phyloP scores from a whole-genome alignment of 2,329 filamentous ascomycete species.

The Cercospora beticola region DNA sequence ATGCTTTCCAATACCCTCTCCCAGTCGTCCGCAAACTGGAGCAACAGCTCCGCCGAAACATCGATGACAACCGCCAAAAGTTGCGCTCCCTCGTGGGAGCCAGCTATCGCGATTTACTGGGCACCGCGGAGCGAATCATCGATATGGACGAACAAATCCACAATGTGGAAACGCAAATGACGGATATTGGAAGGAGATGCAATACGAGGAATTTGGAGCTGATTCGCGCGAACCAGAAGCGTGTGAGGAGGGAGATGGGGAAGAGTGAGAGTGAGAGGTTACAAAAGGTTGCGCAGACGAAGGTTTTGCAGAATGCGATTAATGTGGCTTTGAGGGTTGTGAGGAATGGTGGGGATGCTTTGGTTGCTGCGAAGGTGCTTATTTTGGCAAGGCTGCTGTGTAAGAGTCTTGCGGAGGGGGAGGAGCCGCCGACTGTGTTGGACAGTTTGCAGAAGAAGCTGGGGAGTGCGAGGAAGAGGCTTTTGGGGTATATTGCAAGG shows the following conservation, averaged over 20 bases:
- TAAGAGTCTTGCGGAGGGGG: slow-evolving; percentile 65
- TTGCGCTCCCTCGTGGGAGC: slow-evolving; percentile 65
- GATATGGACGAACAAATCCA: slow-evolving; percentile 80
- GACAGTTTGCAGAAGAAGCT: slow-evolving; percentile 65
- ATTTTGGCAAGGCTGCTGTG: slow-evolving; percentile 73
- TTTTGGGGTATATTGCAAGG: slow-evolving; percentile 64
- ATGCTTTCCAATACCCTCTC: slow-evolving; percentile 66
- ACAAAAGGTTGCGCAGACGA: slow-evolving; percentile 27
- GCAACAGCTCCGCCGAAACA: slow-evolving; percentile 62
- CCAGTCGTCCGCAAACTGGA: slow-evolving; percentile 63
- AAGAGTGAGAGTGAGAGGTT: slow-evolving; percentile 15
- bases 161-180: slow-evolving; percentile 68
- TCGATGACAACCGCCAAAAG: slow-evolving; percentile 64
- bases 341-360: slow-evolving; percentile 50
- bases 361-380: slow-evolving; percentile 63
- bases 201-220: slow-evolving; percentile 68
- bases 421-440: slow-evolving; percentile 52
- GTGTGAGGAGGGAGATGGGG: slow-evolving; percentile 19
- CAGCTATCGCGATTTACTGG: slow-evolving; percentile 83
- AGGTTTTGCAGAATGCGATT: slow-evolving; percentile 57
- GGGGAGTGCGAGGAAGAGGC: slow-evolving; percentile 60
- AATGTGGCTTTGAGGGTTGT: slow-evolving; percentile 55
- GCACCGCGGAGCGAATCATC: slow-evolving; percentile 91
- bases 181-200: slow-evolving; percentile 72
- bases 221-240: slow-evolving; percentile 53